Percentiles rank a stretch among this genome's conserved stretches.
Conservation (phyloP, 2,329 filamentous ascomycete species). For the Colletotrichum sansevieriae region DNA sequence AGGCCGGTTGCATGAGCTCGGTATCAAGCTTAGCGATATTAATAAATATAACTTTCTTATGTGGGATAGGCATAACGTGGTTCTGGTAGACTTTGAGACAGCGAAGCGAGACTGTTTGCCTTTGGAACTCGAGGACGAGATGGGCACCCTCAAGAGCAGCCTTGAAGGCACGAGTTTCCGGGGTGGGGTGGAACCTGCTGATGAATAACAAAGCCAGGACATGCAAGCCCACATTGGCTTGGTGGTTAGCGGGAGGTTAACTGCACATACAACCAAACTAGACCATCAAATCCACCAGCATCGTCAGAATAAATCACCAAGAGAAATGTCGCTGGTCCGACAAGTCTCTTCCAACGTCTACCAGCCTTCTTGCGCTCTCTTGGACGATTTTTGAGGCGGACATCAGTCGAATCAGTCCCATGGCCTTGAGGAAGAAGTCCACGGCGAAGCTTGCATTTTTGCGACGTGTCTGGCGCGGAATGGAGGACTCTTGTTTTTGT, state of each 20-base stretch:
- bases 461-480: slow-evolving; percentile 11
- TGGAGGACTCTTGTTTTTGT: slow-evolving; percentile 5
- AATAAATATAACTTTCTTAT: slow-evolving; percentile 53
- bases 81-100: slow-evolving; percentile 51
- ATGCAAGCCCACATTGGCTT: slow-evolving; percentile 4
- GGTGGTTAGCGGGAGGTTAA: slow-evolving; percentile 10
- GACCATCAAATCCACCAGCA: slow-evolving; percentile 13
- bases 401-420: slow-evolving; percentile 9
- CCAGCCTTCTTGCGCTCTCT: slow-evolving; percentile 10
- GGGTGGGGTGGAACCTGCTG: slow-evolving; percentile 23
- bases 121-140: slow-evolving; percentile 43
- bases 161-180: slow-evolving; percentile 35
- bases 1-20: slow-evolving; percentile 47
- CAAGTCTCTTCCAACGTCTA: slow-evolving; percentile 11
- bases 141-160: slow-evolving; percentile 39
- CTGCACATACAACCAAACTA: slow-evolving; percentile 14
- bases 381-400: slow-evolving; percentile 13
- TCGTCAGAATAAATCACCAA: slow-evolving; percentile 14
- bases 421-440: slow-evolving; percentile 10
- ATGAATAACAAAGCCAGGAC: slow-evolving; percentile 22
- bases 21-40: slow-evolving; percentile 51
- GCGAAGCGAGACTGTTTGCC: slow-evolving; percentile 45
- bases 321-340: slow-evolving; percentile 10
- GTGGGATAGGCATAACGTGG: slow-evolving; percentile 43
- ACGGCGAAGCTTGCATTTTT: slow-evolving; percentile 12